A percentile compares a stretch with the other conserved stretches of the same genome.
Evolutionary conservation across 345 rosid genomes (phyloP).

Genomic region (Acer yangbiense): DNA sequence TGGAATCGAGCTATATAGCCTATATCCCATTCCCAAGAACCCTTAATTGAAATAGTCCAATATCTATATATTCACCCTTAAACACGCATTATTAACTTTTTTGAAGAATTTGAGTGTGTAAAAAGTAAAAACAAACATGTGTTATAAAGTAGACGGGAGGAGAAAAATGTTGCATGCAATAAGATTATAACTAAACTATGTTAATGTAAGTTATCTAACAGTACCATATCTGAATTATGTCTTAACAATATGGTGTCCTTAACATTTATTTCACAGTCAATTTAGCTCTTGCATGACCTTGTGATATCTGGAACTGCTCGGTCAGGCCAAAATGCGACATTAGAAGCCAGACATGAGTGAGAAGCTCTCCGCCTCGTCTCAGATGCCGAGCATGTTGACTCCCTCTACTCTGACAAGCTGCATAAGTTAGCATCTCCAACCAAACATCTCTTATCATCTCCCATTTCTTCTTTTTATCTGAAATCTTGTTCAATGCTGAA

Average conservation of each 20-base stretch:
- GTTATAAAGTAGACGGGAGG: too few relatives aligned
- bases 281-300: conserved; percentile 9
- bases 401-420: conserved; percentile 10
- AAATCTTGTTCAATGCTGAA: neutral
- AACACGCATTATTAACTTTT: too few relatives aligned
- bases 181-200: too few relatives aligned
- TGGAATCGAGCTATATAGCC: too few relatives aligned
- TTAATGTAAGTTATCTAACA: neutral
- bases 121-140: too few relatives aligned
- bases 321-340: conserved; percentile 18
- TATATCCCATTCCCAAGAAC: too few relatives aligned
- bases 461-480: neutral
- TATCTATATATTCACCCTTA: too few relatives aligned
- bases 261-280: neutral
- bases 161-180: too few relatives aligned
- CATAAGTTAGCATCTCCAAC: conserved; percentile 6
- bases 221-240: neutral
- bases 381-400: conserved; percentile 14
- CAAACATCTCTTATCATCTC: conserved; percentile 3
- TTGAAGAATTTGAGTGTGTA: too few relatives aligned
- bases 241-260: neutral
- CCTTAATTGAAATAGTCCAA: too few relatives aligned
- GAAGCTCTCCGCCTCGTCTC: conserved; percentile 17
- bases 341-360: conserved; percentile 17
- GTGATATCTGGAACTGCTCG: conserved; percentile 9